A percentile compares a stretch with the other conserved stretches of the same genome.
These are phyloP conservation scores for Globisporangium barbulae DNA, from an alignment of 352 stramenopile species.

Conservation along the genomic window DNA sequence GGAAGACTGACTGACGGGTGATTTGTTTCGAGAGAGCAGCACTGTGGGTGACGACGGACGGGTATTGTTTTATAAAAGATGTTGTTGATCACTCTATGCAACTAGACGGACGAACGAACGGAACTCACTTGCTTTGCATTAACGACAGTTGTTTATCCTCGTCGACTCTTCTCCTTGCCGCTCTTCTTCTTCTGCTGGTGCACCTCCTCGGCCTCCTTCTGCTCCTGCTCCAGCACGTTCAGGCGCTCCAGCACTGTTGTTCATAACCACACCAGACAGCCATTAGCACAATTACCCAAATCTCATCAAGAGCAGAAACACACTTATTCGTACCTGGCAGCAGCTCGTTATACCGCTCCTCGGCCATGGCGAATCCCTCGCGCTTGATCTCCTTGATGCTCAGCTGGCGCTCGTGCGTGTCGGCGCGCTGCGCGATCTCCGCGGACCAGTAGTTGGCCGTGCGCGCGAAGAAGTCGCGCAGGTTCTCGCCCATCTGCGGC, in stretches of 20 bases:
- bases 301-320: conserved; percentile 2
- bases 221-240: conserved; percentile 75
- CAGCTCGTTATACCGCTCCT: conserved; percentile 78
- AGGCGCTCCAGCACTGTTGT: conserved; percentile 64
- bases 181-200: conserved; percentile 76
- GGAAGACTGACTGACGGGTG: too few relatives aligned
- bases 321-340: conserved; percentile 43
- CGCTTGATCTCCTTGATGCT: conserved; percentile 87
- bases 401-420: conserved; percentile 66
- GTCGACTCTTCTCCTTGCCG: conserved; percentile 69
- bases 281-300: conserved; percentile 15
- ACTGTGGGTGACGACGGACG: not conserved
- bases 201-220: conserved; percentile 75
- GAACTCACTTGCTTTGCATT: conserved; percentile 13
- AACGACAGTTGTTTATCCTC: conserved; percentile 30
- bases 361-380: conserved; percentile 71
- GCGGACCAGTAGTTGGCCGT: conserved; percentile 68
- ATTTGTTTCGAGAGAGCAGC: too few relatives aligned
- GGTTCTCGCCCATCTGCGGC: conserved; percentile 77
- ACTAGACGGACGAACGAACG: not conserved
- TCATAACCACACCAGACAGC: not conserved
- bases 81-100: not conserved
- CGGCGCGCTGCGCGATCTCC: conserved; percentile 53
- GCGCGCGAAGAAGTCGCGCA: conserved; percentile 87
- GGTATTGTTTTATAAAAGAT: conserved; percentile 11